Conservation (phyloP, 495 filamentous ascomycete species). For the Immersiella caudata region DNA sequence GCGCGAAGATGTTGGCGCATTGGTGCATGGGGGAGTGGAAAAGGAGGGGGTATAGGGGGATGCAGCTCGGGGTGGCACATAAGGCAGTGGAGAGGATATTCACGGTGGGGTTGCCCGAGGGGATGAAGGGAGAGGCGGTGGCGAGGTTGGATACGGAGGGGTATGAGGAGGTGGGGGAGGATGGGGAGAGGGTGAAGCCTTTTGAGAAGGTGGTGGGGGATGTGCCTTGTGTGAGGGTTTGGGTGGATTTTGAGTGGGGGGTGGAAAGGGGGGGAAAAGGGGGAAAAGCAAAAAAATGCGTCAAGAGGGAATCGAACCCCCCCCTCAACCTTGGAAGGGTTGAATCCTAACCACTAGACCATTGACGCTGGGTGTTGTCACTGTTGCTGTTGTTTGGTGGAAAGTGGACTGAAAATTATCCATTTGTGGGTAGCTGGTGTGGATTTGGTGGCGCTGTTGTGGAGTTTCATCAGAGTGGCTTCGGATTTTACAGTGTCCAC, state of each 20-base stretch:
- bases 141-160: conserved; percentile 1
- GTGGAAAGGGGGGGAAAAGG: not conserved
- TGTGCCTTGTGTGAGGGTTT: conserved; percentile 18
- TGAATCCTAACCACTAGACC: conserved; percentile 1
- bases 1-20: conserved; percentile 43
- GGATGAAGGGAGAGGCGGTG: conserved; percentile 5
- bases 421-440: no score
- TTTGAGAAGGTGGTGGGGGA: conserved; percentile 18
- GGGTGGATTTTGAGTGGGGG: conserved; percentile 12
- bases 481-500: no score
- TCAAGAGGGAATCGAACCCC: conserved; percentile 1
- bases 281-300: not conserved
- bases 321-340: conserved; percentile 1
- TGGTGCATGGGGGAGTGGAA: conserved; percentile 41
- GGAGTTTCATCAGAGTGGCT: no score
- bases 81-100: conserved; percentile 1
- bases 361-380: no score
- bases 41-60: not conserved
- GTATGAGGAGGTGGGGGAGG: conserved; percentile 19
- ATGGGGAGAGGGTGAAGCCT: conserved; percentile 17
- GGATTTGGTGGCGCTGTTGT: no score
- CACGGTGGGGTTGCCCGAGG: not conserved
- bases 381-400: not conserved
- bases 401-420: no score
- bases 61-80: conserved; percentile 6